Conservation (phyloP, 257 asterid species). For the Capsicum chinense region DNA sequence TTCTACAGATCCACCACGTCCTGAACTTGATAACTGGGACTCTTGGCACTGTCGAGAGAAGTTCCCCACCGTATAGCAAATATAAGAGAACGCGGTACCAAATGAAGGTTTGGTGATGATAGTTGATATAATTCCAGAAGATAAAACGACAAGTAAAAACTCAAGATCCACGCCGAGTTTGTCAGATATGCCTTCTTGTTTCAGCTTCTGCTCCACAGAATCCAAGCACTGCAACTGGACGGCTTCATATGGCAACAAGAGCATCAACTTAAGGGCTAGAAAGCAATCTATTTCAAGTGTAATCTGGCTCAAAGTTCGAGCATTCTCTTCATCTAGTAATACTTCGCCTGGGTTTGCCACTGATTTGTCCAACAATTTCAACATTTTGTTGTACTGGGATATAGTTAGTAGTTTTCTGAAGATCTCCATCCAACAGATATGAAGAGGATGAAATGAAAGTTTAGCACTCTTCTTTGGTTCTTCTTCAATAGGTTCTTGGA, state of each 20-base stretch:
- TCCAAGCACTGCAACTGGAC: constrained; percentile 73
- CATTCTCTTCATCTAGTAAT: constrained; percentile 65
- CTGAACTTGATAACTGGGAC: constrained; percentile 38
- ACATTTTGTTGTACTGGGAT: constrained; percentile 48
- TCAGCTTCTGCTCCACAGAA: constrained; percentile 69
- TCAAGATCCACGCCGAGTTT: constrained; percentile 51
- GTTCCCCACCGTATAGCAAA: constrained; percentile 80
- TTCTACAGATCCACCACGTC: constrained; percentile 28
- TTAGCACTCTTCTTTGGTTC: constrained; percentile 44
- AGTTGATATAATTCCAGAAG: constrained; percentile 67
- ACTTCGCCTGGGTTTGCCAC: constrained; percentile 40
- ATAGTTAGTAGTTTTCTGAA: constrained; percentile 50
- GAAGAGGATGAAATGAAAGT: constrained; percentile 68
- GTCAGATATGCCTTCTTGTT: constrained; percentile 61
- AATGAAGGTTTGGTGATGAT: constrained; percentile 57
- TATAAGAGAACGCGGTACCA: constrained; percentile 68
- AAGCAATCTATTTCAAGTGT: constrained; percentile 58
- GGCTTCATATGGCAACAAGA: constrained; percentile 64
- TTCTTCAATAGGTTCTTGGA: constrained; percentile 66
- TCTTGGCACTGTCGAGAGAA: constrained; percentile 69
- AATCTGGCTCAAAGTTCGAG: constrained; percentile 49
- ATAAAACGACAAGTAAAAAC: constrained; percentile 58
- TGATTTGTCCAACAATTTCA: constrained; percentile 66
- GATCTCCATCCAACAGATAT: constrained; percentile 72
- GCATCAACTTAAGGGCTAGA: constrained; percentile 62